These are phyloP conservation scores for Daldinia eschscholtzii DNA, from an alignment of 2,329 filamentous ascomycete species.

Conservation along the genomic window DNA sequence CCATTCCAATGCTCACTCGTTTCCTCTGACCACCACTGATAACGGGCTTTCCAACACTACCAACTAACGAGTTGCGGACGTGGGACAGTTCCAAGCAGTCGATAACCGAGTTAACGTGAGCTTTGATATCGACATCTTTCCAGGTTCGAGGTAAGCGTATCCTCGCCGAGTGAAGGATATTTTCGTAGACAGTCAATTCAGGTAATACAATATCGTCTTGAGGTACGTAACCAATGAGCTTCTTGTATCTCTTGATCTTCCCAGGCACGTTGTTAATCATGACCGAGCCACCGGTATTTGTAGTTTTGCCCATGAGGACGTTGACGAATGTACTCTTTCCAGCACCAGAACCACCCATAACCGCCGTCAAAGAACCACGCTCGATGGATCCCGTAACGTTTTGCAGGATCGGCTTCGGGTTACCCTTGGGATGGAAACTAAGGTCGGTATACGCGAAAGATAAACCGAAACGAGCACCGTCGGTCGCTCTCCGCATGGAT, in stretches of 20 bases:
- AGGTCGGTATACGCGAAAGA: constrained; percentile 66
- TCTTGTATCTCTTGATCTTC: constrained; percentile 66
- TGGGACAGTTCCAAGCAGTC: constrained; percentile 66
- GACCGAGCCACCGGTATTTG: constrained; percentile 63
- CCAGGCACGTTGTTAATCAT: constrained; percentile 65
- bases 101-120: constrained; percentile 69
- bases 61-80: constrained; percentile 65
- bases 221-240: constrained; percentile 72
- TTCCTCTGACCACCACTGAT: constrained; percentile 71
- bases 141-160: constrained; percentile 66
- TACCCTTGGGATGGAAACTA: constrained; percentile 61
- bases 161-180: constrained; percentile 70
- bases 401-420: constrained; percentile 61
- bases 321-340: constrained; percentile 72
- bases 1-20: constrained; percentile 70
- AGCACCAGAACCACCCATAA: constrained; percentile 72
- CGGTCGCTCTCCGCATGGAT: constrained; percentile 65
- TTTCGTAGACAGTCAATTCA: constrained; percentile 71
- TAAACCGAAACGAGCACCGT: constrained; percentile 64
- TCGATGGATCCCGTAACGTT: constrained; percentile 68
- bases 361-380: constrained; percentile 66
- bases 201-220: constrained; percentile 72
- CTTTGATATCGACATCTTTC: constrained; percentile 62
- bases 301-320: constrained; percentile 70
- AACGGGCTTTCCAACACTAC: constrained; percentile 63